These are phyloP conservation scores for Fagopyrum esculentum DNA, from an alignment of 148 eudicot species.

Conservation along the genomic window DNA sequence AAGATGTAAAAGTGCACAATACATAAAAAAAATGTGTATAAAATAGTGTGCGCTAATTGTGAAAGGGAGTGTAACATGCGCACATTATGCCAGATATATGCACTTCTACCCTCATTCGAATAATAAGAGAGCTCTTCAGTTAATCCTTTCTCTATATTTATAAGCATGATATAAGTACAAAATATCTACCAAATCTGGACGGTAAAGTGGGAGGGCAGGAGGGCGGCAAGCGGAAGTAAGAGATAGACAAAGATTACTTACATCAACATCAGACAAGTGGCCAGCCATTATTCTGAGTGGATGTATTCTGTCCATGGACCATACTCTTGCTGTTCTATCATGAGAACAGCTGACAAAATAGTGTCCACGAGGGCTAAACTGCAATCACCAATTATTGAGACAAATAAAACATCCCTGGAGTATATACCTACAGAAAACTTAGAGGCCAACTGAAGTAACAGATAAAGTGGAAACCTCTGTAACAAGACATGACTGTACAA, in stretches of 20 bases:
- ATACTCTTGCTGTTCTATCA: constrained; percentile 96
- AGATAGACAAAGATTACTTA: constrained; percentile 29
- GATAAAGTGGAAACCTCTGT: background rate
- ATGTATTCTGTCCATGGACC: constrained; percentile 93
- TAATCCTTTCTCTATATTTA: no score
- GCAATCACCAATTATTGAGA: constrained; percentile 31
- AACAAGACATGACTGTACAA: background rate
- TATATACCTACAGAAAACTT: background rate
- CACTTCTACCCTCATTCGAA: no score
- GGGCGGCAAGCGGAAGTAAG: background rate
- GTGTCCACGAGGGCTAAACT: constrained; percentile 96
- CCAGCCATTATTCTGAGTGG: constrained; percentile 99
- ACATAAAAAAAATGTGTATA: no score
- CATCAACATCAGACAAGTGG: constrained; percentile 98
- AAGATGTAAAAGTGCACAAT: no score
- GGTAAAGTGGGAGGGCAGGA: background rate
- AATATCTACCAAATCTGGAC: no score
- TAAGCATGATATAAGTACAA: no score
- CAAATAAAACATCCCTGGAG: constrained; percentile 5
- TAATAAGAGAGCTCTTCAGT: no score
- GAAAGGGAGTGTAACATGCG: no score
- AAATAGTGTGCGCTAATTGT: no score
- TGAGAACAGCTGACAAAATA: constrained; percentile 98
- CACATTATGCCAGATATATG: no score
- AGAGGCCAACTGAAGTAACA: background rate